A percentile compares a stretch with the other conserved stretches of the same genome.
Conservation (phyloP, 805 yeast genomes). For the Ogataea minuta region DNA sequence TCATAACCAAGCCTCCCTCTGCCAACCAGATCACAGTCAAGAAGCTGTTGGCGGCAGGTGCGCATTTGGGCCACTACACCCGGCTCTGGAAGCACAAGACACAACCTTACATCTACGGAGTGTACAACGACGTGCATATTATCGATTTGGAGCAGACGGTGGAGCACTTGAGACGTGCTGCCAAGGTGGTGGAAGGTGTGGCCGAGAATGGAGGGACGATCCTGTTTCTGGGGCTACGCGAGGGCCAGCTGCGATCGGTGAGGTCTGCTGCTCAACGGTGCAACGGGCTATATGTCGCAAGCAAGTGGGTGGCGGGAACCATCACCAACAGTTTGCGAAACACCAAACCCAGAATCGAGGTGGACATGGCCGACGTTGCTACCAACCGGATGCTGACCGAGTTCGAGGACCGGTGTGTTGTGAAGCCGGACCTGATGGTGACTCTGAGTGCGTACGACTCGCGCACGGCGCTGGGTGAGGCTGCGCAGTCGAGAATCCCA, state of each 20-base stretch:
- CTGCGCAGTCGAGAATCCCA: constrained; percentile 79
- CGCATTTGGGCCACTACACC: constrained; percentile 91
- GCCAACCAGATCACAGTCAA: constrained; percentile 61
- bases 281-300: constrained; percentile 76
- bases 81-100: constrained; percentile 75
- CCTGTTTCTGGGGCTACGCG: constrained; percentile 79
- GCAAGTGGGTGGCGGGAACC: constrained; percentile 94
- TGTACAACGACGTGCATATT: constrained; percentile 84
- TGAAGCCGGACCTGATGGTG: constrained; percentile 88
- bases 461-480: constrained; percentile 76
- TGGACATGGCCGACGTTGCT: constrained; percentile 68
- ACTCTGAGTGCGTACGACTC: constrained; percentile 86
- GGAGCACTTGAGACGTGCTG: constrained; percentile 71
- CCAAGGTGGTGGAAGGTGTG: constrained; percentile 80
- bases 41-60: constrained; percentile 84
- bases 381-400: constrained; percentile 57
- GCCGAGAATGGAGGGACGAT: constrained; percentile 79
- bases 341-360: constrained; percentile 65
- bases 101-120: constrained; percentile 85
- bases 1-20: constrained; percentile 56
- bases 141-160: constrained; percentile 88
- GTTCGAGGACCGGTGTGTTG: constrained; percentile 48
- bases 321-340: constrained; percentile 72
- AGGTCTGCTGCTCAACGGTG: constrained; percentile 76
- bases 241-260: constrained; percentile 71